Evolutionary conservation across 805 yeast genomes (phyloP).

Genomic region (Candida quercuum): DNA sequence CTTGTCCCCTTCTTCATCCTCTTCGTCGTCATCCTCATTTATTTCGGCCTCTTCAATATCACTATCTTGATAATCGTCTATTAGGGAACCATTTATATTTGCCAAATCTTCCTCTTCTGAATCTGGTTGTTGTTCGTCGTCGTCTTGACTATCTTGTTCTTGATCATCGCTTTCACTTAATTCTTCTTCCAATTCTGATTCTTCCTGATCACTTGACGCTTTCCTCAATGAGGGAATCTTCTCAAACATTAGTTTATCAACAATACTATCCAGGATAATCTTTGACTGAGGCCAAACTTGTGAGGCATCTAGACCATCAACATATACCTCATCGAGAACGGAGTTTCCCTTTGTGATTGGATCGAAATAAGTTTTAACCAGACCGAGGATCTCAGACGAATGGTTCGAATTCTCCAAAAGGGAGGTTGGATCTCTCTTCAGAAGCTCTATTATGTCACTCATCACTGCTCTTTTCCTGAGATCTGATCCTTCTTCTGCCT

Average conservation of each 20-base stretch:
- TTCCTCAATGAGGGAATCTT: slow-evolving; percentile 47
- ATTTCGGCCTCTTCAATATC: slow-evolving; percentile 1
- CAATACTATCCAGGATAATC: slow-evolving; percentile 74
- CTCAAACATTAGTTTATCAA: slow-evolving; percentile 53
- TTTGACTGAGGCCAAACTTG: slow-evolving; percentile 94
- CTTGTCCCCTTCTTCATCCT: not conserved
- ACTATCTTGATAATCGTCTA: slow-evolving; percentile 3
- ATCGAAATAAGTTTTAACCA: slow-evolving; percentile 21
- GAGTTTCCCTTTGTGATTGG: slow-evolving; percentile 30
- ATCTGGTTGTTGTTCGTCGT: slow-evolving; percentile 16
- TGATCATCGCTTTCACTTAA: slow-evolving; percentile 14
- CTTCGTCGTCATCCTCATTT: not conserved
- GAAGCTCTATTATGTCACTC: slow-evolving; percentile 4
- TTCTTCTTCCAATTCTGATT: slow-evolving; percentile 3
- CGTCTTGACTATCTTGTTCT: slow-evolving; percentile 23
- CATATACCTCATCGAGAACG: slow-evolving; percentile 72
- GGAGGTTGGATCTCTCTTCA: slow-evolving; percentile 9
- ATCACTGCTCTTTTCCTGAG: slow-evolving; percentile 1
- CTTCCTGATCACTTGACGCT: slow-evolving; percentile 23
- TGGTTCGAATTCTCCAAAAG: slow-evolving; percentile 2
- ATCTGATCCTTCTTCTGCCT: not conserved
- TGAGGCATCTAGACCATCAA: slow-evolving; percentile 82
- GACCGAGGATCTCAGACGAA: slow-evolving; percentile 7
- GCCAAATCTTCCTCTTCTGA: slow-evolving; percentile 12
- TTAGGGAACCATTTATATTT: not conserved